Evolutionary conservation across 2,329 filamentous ascomycete genomes (phyloP), one percentile per base, ranked within the genome.

Genomic region (Fusarium hainanense): DNA sequence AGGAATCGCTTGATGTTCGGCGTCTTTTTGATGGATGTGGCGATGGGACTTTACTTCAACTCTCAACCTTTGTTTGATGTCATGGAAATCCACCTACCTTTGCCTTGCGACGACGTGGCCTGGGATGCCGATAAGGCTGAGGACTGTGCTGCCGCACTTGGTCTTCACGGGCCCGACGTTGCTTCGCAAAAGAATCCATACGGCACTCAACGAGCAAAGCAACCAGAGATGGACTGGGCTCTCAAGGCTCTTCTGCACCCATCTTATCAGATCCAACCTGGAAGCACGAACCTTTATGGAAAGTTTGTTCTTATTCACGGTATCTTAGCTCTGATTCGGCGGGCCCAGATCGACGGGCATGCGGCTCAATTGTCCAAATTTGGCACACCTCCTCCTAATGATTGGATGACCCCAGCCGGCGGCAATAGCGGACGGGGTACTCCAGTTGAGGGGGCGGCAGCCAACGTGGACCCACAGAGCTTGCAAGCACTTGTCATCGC

Each of bases 241-340:
- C 80, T 93, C 57, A 85, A 85, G 54, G 85, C 88, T 2, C 80
- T 93, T 43, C 82, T 92, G 57, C 85, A 90, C 66, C 80, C 82
- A 8, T 85, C 83, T 12, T 85, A 86, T 67, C 84, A 87, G 49
- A 87, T 93, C 56, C 87, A 88, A 60, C 87, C 88, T 6, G 87
- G 88, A 46, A 87, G 86, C 23, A 93, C 91, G 2, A 93, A 93
- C 71, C 81, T 91, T 4, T 92, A 90, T 73, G 90, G 89, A 37
- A 93, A 93, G 74, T 93, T 93, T 73, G 86, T 93, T 58, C 79
- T 93, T 48, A 88, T 93, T 10, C 91, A 93, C 73, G 88, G 87
- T 14, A 81, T 94, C 54, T 84, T 92, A 58, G 83, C 88, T 8
- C 84, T 92, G 68, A 87, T 93, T 68, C 79, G 80, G 55, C 78